Evolutionary conservation across 371 early-diverging fungal species (phyloP).

Genomic region (Mortierella sp.): DNA sequence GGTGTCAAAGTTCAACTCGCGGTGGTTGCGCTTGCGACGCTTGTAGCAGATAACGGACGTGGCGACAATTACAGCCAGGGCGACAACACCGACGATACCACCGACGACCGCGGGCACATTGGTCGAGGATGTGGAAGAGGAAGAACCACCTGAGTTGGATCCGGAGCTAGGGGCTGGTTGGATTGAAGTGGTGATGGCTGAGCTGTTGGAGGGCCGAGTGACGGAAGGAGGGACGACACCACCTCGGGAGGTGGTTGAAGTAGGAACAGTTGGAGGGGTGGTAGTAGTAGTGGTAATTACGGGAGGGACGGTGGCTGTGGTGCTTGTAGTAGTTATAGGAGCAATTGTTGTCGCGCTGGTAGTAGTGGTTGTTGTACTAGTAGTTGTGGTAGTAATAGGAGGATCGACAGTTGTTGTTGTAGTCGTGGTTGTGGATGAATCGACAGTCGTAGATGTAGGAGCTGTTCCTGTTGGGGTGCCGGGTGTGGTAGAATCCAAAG

Average conservation of each 20-base stretch:
- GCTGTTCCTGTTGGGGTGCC: slow-evolving; percentile 1
- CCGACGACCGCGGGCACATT: slow-evolving; percentile 40
- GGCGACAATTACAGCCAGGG: slow-evolving; percentile 21
- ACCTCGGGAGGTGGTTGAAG: background rate
- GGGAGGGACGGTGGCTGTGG: background rate
- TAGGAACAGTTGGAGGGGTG: background rate
- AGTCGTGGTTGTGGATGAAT: background rate
- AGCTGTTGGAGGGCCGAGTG: background rate
- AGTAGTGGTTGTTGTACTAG: background rate
- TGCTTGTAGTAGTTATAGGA: background rate
- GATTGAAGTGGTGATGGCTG: background rate
- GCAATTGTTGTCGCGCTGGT: background rate
- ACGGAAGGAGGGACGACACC: background rate
- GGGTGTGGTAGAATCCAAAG: background rate
- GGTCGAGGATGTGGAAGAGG: slow-evolving; percentile 14
- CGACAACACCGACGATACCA: slow-evolving; percentile 29
- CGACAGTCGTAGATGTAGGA: background rate
- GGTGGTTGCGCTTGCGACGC: slow-evolving; percentile 24
- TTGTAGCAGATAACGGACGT: slow-evolving; percentile 34
- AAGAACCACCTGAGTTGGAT: background rate
- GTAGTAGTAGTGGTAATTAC: background rate
- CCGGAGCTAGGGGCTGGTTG: background rate
- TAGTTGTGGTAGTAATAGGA: background rate
- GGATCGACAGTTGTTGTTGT: background rate
- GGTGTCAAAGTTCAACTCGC: slow-evolving; percentile 30